Evolutionary conservation across 176 grass and related monocot species (phyloP), one percentile per base, ranked within the genome.

Genomic region (Carex pumila): DNA sequence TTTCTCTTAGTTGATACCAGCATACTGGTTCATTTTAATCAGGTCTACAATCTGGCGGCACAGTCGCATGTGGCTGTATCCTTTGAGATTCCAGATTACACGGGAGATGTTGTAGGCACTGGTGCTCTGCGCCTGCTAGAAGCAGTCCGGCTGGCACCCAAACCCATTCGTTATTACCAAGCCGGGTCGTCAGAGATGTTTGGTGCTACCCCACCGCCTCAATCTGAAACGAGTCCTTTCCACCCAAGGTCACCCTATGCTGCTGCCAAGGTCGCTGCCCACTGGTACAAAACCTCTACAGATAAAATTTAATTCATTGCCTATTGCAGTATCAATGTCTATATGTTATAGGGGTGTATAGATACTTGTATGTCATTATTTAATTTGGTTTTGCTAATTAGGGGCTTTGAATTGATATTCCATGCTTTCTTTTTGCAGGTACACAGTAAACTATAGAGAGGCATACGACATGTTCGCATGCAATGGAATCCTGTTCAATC

Each of bases 401-500:
- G 0, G 71, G 71, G 22, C 13, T 34, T 57, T 71, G 52, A 57
- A 31, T 56, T 57, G 22, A 57, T 14, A 57, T 57, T 78, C 1
- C 2, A 17, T 75, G 50, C 52, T 78, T 17, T 57, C 25, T 56
- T 9, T 57, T 13, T 52, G 54, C 37, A 83, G 81, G 81, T 83
- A 99, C 89, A 99, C 96, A 79, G 96, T 99, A 49, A 99, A 95
- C 88, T 99, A 99, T 85, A 93, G 93, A 30, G 96, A 99, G 89
- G 96, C 96, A 0, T 99, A 99, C 64, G 89, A 87, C 7, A 78
- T 99, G 61, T 99, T 95, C 70, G 89, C 96, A 32, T 99, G 96
- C 89, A 95, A 95, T 66, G 93, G 96, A n/a, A 89, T 99, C 70
- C 96, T 99, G 77, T 99, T 99, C 93, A 99, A 99, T 88, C 93